Conservation (phyloP, 164 flowering plant species). For the Nymphaea thermarum region DNA sequence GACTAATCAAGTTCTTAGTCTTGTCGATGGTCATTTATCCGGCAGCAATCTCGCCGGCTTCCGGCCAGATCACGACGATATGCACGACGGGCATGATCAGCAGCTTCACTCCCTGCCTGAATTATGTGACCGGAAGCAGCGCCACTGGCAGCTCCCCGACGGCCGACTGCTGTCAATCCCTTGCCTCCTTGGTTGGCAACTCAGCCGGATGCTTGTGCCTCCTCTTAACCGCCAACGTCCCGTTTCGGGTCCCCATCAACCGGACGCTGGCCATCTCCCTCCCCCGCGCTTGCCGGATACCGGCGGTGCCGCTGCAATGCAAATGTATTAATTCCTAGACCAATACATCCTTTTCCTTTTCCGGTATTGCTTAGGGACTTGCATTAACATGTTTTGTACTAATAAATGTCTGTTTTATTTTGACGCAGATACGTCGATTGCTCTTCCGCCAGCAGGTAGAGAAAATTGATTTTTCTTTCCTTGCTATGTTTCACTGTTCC, state of each 20-base stretch:
- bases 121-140: constrained; percentile 38
- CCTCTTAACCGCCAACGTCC: constrained; percentile 47
- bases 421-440: neutral
- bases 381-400: too few relatives aligned
- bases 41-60: constrained; percentile 18
- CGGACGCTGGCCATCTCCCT: constrained; percentile 20
- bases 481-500: too few relatives aligned
- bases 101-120: constrained; percentile 63
- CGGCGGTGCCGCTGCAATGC: constrained; percentile 65
- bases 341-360: too few relatives aligned
- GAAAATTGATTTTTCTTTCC: too few relatives aligned
- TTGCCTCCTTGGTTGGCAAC: constrained; percentile 29
- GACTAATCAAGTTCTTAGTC: neutral
- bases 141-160: constrained; percentile 44
- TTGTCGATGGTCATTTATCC: constrained; percentile 11
- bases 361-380: too few relatives aligned
- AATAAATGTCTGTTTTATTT: neutral
- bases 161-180: constrained; percentile 49
- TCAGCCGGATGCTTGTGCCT: constrained; percentile 60
- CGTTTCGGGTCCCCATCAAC: constrained; percentile 46
- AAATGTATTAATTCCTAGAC: constrained; percentile 24
- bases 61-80: constrained; percentile 34
- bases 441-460: neutral
- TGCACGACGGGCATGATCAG: constrained; percentile 49
- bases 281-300: constrained; percentile 46